Evolutionary conservation across 129 eudicot genomes (phyloP).

Genomic region (Cynara cardunculus): DNA sequence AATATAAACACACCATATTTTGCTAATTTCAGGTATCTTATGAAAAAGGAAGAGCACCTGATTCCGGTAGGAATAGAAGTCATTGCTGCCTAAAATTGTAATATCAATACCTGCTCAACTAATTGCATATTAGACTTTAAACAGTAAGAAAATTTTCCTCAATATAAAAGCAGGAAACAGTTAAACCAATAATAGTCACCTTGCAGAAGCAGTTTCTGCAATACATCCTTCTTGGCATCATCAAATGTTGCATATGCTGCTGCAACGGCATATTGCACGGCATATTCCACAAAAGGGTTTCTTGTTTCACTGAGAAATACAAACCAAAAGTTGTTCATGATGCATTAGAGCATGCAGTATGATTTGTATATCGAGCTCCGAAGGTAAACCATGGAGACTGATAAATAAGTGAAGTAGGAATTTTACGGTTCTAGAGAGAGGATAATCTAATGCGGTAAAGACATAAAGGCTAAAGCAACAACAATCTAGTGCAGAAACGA

Average conservation of each 20-base stretch:
- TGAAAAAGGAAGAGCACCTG: conserved; percentile 47
- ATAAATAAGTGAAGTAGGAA: neutral
- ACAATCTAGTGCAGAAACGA: too few relatives aligned
- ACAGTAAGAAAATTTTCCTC: neutral
- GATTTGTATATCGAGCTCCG: neutral
- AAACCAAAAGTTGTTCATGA: conserved; percentile 12
- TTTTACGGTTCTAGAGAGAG: neutral
- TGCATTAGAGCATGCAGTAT: conserved; percentile 3
- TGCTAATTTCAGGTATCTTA: neutral
- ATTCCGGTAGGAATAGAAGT: conserved; percentile 92
- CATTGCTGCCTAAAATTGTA: conserved; percentile 81
- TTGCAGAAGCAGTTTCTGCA: conserved; percentile 67
- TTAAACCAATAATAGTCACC: conserved; percentile 39
- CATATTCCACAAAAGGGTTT: conserved; percentile 95
- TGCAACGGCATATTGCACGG: conserved; percentile 85
- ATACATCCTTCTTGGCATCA: conserved; percentile 46
- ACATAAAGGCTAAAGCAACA: neutral
- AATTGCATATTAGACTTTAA: conserved; percentile 31
- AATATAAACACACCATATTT: neutral
- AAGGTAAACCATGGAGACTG: neutral
- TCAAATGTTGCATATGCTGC: conserved; percentile 72
- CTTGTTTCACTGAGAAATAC: conserved; percentile 55
- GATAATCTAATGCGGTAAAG: neutral
- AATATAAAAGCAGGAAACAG: neutral
- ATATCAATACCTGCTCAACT: conserved; percentile 86